A percentile compares a stretch with the other conserved stretches of the same genome.
Conservation (phyloP, 164 flowering plant genomes). For the Umbellularia californica region DNA sequence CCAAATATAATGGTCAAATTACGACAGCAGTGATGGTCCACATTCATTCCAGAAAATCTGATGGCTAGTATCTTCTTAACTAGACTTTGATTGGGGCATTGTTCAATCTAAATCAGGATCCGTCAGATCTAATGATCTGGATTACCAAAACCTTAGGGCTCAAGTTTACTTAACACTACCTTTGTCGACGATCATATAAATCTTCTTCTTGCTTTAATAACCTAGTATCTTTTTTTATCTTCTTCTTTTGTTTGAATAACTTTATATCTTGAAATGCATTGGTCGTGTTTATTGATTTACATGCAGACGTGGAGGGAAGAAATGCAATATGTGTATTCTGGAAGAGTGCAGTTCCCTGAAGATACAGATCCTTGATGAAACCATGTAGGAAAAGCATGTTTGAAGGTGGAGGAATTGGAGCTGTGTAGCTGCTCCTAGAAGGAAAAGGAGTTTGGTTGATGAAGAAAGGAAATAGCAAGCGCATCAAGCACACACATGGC, state of each 20-base stretch:
- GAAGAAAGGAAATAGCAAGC: background rate
- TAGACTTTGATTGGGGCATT: background rate
- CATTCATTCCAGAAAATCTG: background rate
- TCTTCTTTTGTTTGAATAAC: background rate
- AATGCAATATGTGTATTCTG: conserved; percentile 76
- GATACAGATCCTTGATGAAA: conserved; percentile 32
- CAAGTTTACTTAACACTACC: background rate
- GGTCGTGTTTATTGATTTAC: background rate
- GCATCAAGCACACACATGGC: background rate
- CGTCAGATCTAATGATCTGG: background rate
- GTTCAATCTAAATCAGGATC: background rate
- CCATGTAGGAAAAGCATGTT: background rate
- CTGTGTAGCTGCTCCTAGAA: background rate
- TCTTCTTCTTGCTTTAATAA: no score
- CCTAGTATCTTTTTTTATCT: no score
- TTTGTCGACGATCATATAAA: no score
- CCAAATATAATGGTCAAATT: background rate
- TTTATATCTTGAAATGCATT: background rate
- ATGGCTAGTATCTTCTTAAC: background rate
- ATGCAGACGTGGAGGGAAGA: conserved; percentile 95
- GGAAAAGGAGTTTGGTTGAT: no score
- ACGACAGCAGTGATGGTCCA: background rate
- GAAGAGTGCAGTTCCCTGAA: conserved; percentile 50
- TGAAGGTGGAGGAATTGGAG: background rate
- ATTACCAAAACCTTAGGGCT: background rate